Evolutionary conservation across 805 yeast species (phyloP), one percentile per base, ranked within the genome.

Genomic region (Yarrowia divulgata): DNA sequence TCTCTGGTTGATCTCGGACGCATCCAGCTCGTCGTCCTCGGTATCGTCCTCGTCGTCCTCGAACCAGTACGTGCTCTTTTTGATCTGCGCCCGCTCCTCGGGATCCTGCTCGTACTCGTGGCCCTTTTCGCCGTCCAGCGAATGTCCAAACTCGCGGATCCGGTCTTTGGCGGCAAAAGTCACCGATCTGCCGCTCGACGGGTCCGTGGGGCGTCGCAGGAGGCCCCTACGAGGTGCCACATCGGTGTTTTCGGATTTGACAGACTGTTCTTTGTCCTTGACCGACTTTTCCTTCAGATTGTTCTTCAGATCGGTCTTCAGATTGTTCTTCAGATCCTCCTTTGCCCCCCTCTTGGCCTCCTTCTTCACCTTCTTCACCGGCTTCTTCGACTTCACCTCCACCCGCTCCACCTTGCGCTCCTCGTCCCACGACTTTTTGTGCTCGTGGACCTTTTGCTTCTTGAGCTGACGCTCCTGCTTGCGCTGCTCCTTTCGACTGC

Each of bases 41-140:
- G 60, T 54, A 13, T 54, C 60, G 9, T 54, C 60, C 14, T 54
- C 60, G 9, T 54, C 60, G 34, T 54, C 60, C 7, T 43, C 55
- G 23, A 32, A 39, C 16, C 96, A 89, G 3, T 76, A 82, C 70
- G 37, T 82, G 76, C 6, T 73, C 78, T 50, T 76, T 78, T 71
- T 77, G 76, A 60, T 79, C 74, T 42, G 74, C 71, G 40, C 55
- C 5, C 50, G 60, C 12, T 54, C 60, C 45, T 54, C 60, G 34
- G 60, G 60, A 39, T 19, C 54, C 48, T 62, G 67, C 12, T 62
- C 55, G 55, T 62, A 48, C 34, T 48, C 52, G 23, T 48, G 48
- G 34, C 48, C 48, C 34, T 46, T 14, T 8, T 62, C 52, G 12
- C 49, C 64, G 35, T 54, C 60, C 45, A 39, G 35, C 5, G 55